Evolutionary conservation across 2,329 filamentous ascomycete species (phyloP).

Genomic region (Tolypocladium endophyticum): DNA sequence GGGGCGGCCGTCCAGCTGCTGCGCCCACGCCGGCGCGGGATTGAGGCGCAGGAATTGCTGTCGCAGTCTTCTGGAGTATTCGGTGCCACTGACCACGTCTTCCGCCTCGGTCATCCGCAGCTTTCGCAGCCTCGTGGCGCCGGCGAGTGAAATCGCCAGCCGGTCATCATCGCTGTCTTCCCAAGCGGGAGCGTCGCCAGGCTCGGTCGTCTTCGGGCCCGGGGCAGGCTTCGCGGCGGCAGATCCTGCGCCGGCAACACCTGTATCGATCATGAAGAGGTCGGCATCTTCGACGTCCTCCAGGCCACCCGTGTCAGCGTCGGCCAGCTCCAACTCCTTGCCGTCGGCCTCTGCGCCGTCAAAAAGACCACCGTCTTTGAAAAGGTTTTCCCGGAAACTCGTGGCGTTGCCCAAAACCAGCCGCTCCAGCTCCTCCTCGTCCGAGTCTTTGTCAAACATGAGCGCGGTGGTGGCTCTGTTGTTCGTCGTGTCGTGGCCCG

Average conservation of each 20-base stretch:
- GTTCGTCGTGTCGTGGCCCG: constrained; percentile 14
- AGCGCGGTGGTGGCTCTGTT: constrained; percentile 13
- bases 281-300: constrained; percentile 64
- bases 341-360: constrained; percentile 30
- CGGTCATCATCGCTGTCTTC: constrained; percentile 94
- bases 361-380: constrained; percentile 22
- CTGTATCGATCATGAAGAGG: constrained; percentile 75
- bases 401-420: constrained; percentile 79
- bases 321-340: constrained; percentile 21
- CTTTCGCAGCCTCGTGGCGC: constrained; percentile 67
- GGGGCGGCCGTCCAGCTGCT: constrained; percentile 37
- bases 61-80: constrained; percentile 72
- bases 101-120: constrained; percentile 71
- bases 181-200: constrained; percentile 56
- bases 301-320: constrained; percentile 39
- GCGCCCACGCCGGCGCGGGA: constrained; percentile 50
- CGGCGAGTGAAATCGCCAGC: constrained; percentile 70
- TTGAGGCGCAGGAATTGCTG: constrained; percentile 60
- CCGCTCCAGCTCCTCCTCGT: constrained; percentile 77
- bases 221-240: constrained; percentile 15
- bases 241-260: constrained; percentile 30
- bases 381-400: constrained; percentile 70
- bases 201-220: constrained; percentile 9
- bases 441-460: constrained; percentile 59
- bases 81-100: constrained; percentile 74